Conservation (phyloP, 1,139 yeast species). For the Keqinozyma sinolaborantium region DNA sequence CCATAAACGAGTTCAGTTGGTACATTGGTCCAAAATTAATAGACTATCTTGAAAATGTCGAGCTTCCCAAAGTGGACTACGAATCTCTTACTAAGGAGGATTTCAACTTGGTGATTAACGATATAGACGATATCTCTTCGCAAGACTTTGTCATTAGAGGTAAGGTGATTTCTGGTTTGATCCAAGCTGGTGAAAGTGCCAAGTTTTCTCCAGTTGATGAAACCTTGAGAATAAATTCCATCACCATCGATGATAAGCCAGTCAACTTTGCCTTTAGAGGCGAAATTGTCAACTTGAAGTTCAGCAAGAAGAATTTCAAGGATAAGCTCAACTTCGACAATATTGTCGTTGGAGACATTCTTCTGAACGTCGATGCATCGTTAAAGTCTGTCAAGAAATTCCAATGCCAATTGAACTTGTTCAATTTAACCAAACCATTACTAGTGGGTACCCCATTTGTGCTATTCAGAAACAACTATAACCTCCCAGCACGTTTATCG, state of each 20-base stretch:
- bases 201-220: constrained; percentile 53
- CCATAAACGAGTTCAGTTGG: constrained; percentile 43
- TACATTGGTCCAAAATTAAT: constrained; percentile 66
- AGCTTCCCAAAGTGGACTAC: constrained; percentile 12
- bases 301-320: constrained; percentile 42
- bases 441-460: constrained; percentile 82
- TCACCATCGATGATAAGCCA: constrained; percentile 21
- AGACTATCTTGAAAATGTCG: constrained; percentile 45
- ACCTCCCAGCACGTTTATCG: constrained; percentile 67
- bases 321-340: constrained; percentile 48
- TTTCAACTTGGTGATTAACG: constrained; percentile 51
- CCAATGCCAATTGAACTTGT: constrained; percentile 56
- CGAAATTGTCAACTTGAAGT: constrained; percentile 60
- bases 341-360: constrained; percentile 64
- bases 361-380: constrained; percentile 45
- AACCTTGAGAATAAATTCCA: constrained; percentile 27
- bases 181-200: constrained; percentile 75
- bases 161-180: constrained; percentile 67
- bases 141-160: constrained; percentile 56
- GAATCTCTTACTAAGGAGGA: constrained; percentile 27
- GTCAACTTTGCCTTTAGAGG: constrained; percentile 59
- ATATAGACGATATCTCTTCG: constrained; percentile 31
- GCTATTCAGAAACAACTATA: constrained; percentile 76
- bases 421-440: constrained; percentile 70
- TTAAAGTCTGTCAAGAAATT: constrained; percentile 51